Base-by-base conservation (phyloP, 177 flowering plant species). In the Vitis hybrid region DNA sequence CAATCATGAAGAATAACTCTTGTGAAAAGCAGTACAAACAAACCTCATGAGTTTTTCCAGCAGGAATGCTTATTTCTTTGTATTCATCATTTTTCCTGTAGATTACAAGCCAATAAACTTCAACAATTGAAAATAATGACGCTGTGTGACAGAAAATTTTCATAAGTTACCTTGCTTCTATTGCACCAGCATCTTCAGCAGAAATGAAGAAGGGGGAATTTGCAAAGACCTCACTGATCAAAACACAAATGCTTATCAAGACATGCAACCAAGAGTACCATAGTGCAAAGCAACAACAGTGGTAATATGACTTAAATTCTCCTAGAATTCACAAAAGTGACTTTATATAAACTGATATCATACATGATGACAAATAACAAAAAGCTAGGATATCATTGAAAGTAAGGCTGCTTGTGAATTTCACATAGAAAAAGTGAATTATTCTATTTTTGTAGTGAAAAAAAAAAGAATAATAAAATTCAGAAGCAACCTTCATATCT, bases 161-260 rank as follows among this genome's bases (percentile, higher is more conserved):
- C 55, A 58, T 18, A 68, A 74, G 67, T 70, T 69, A 83, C 97
- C 91, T 83, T 63, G 74, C 71, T 62, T 88, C 88, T 50, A 82
- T 61, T 58, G 86, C 76, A 75, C 95, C 92, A 58, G 90, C 93
- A 64, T 81, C 91, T 75, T 86, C 92, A 51, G 99, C 98, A 70
- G 96, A 81, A 66, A 95, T 93, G 60, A 95, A 86, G 86, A 95
- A 95, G 40, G 99, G 99, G 40, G 98, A 83, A 78, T 95, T 91
- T 63, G 88, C 87, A 78, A 95, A 88, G 52, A 95, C 96, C 75
- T 85, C 96, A 67, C 99, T 95, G 85, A 10, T 27, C 74, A 57
- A 75, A 56, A 71, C 8, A 67, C 58, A 46, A 52, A 51, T 19
- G 56, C 52, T 64, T 9, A 74, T 55, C 19, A 74, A 65, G 55